Base-by-base conservation (phyloP, 768 basidiomycete genomes). In the Serendipita sp. region DNA sequence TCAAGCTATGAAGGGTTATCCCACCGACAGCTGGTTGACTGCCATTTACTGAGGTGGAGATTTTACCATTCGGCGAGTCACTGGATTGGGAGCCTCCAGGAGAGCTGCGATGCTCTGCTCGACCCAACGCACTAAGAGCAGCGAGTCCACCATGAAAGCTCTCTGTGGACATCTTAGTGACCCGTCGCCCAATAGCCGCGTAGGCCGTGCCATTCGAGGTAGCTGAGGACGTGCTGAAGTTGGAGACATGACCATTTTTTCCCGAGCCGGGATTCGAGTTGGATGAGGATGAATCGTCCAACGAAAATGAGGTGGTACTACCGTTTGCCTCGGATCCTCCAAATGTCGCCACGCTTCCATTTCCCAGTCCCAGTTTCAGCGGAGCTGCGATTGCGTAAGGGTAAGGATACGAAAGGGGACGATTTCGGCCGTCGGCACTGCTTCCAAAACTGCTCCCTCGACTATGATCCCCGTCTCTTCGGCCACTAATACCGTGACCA, bases 301-400 rank as follows among this genome's bases (percentile, higher is more conserved):
- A 10, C 4, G 28, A 24, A 32, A 60, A 60, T 8, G 18, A 28
- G 30, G 28, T 60, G n/a, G 56, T 28, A 18, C 56, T 60, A 10
- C 5, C 56, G 30, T 37, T 37, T 5, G 48, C 32, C 3, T 53
- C 32, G 48, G 18, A 24, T 4, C 56, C 56, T 16, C 56, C 56
- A 60, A 60, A 60, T 11, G 56, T 60, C 10, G 56, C 28, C 8
- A 60, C 56, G 56, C 56, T 60, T n/a, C 56, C 37, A 60, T 60
- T 60, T 3, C 30, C 30, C 32, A 60, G n/a, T 4, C 56, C 56
- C 18, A 60, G 28, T 32, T 51, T 51, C n/a, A 51, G 30, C 48
- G 48, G 48, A 8, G 30, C 30, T 51, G 48, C 30, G 18, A n/a
- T 8, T 8, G 8, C 30, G 30, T 51, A 51, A 5, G 41, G 48